These are phyloP conservation scores for Penicillium oxalicum DNA, from an alignment of 2,329 filamentous ascomycete species.

Conservation along the genomic window DNA sequence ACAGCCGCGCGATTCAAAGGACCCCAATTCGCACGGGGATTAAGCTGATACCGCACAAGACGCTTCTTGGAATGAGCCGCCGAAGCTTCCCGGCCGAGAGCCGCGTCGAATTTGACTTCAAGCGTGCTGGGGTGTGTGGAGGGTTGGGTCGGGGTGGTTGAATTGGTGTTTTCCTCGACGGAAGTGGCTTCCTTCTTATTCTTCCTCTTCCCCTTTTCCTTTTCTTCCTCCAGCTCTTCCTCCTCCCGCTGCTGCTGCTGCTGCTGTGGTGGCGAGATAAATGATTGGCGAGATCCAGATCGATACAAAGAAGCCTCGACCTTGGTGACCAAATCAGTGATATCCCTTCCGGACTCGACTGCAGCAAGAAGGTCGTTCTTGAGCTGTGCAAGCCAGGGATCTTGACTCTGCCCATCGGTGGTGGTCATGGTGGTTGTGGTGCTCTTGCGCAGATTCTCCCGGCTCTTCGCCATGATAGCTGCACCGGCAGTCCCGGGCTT, in stretches of 20 bases:
- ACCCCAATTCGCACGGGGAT: slow-evolving; percentile 90
- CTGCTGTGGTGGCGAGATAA: not conserved
- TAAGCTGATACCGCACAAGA: slow-evolving; percentile 80
- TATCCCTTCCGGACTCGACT: slow-evolving; percentile 29
- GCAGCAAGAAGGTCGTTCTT: slow-evolving; percentile 35
- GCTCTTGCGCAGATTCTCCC: slow-evolving; percentile 28
- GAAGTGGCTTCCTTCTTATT: too few relatives aligned
- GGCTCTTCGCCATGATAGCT: slow-evolving; percentile 54
- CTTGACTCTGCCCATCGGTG: slow-evolving; percentile 14
- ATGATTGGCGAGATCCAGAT: slow-evolving; percentile 22
- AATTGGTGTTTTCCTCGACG: too few relatives aligned
- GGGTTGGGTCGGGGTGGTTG: too few relatives aligned
- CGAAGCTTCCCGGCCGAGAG: slow-evolving; percentile 60
- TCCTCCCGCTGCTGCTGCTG: too few relatives aligned
- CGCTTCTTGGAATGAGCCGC: slow-evolving; percentile 52
- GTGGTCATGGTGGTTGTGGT: not conserved
- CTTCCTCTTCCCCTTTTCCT: too few relatives aligned
- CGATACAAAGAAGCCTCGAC: slow-evolving; percentile 43
- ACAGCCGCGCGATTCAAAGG: slow-evolving; percentile 56
- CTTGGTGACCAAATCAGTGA: slow-evolving; percentile 37
- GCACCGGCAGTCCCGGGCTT: slow-evolving; percentile 66
- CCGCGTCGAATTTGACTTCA: slow-evolving; percentile 72
- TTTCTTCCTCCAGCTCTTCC: too few relatives aligned
- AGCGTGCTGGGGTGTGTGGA: slow-evolving; percentile 38
- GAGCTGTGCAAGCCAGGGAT: slow-evolving; percentile 27